These are phyloP conservation scores for Angophora floribunda DNA, from an alignment of 345 rosid genomes.

Conservation along the genomic window DNA sequence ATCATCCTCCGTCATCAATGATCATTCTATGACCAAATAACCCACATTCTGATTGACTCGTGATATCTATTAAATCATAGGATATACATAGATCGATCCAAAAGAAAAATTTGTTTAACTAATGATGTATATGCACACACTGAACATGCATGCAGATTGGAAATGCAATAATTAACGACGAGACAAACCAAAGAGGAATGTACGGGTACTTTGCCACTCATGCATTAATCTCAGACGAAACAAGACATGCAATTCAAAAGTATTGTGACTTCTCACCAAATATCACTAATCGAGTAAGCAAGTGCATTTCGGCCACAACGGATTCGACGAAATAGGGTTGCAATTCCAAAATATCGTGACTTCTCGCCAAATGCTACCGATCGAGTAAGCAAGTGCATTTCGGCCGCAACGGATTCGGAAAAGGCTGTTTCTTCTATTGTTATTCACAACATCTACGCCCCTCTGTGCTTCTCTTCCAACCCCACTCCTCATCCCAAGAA, in stretches of 20 bases:
- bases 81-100: too few species aligned
- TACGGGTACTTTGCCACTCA: constrained; percentile 51
- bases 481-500: constrained; percentile 47
- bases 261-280: constrained; percentile 46
- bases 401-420: too few species aligned
- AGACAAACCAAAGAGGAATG: constrained; percentile 62
- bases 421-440: too few species aligned
- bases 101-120: too few species aligned
- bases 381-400: too few species aligned
- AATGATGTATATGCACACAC: not conserved
- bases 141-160: constrained; percentile 40
- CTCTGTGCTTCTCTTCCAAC: constrained; percentile 33
- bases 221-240: constrained; percentile 47
- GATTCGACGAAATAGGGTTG: too few species aligned
- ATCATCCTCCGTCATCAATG: not conserved
- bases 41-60: too few species aligned
- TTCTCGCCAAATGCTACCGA: too few species aligned
- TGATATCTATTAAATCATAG: too few species aligned
- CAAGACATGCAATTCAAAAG: constrained; percentile 5
- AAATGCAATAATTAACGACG: constrained; percentile 68
- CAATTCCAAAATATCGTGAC: too few species aligned
- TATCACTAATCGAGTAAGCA: constrained; percentile 4
- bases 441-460: constrained; percentile 72
- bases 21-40: not conserved
- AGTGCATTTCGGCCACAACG: constrained; percentile 24